Percentiles rank a stretch among this genome's conserved stretches.
Evolutionary conservation across 805 yeast species (phyloP).

Genomic region (Myxozyma udenii): DNA sequence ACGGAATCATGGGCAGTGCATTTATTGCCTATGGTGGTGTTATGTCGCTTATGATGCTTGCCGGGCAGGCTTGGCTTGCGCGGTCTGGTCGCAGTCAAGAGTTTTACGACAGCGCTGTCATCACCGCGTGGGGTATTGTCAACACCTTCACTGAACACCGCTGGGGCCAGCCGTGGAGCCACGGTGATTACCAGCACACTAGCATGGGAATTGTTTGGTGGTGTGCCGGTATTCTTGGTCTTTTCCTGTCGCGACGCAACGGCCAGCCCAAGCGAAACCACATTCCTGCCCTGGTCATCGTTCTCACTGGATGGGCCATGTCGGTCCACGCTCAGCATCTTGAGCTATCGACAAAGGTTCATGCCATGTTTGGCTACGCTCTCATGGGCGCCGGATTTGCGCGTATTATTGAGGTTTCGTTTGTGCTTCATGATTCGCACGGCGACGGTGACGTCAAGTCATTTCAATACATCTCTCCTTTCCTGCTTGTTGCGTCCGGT

Average conservation of each 20-base stretch:
- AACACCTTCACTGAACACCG: slow-evolving; percentile 96
- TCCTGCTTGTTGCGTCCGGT: slow-evolving; percentile 69
- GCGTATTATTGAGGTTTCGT: slow-evolving; percentile 75
- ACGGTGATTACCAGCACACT: slow-evolving; percentile 80
- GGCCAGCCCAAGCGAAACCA: slow-evolving; percentile 56
- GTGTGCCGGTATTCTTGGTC: slow-evolving; percentile 86
- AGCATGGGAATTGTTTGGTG: slow-evolving; percentile 97
- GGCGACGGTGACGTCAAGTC: slow-evolving; percentile 52
- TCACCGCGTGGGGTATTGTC: slow-evolving; percentile 87
- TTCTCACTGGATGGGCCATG: slow-evolving; percentile 94
- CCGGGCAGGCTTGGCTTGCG: slow-evolving; percentile 60
- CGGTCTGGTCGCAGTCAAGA: slow-evolving; percentile 64
- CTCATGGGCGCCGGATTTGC: slow-evolving; percentile 74
- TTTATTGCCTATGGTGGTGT: slow-evolving; percentile 78
- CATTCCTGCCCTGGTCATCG: slow-evolving; percentile 75
- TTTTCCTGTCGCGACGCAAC: slow-evolving; percentile 59
- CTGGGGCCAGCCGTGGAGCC: slow-evolving; percentile 93
- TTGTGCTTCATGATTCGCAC: slow-evolving; percentile 60
- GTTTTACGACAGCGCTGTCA: slow-evolving; percentile 73
- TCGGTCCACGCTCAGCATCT: slow-evolving; percentile 78
- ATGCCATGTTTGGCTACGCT: slow-evolving; percentile 77
- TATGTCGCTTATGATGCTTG: slow-evolving; percentile 58
- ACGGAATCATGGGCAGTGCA: slow-evolving; percentile 93
- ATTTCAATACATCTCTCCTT: slow-evolving; percentile 85
- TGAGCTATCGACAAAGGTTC: slow-evolving; percentile 79